Evolutionary conservation across 2,329 filamentous ascomycete genomes (phyloP).

Genomic region (Paraconiothyrium sp.): DNA sequence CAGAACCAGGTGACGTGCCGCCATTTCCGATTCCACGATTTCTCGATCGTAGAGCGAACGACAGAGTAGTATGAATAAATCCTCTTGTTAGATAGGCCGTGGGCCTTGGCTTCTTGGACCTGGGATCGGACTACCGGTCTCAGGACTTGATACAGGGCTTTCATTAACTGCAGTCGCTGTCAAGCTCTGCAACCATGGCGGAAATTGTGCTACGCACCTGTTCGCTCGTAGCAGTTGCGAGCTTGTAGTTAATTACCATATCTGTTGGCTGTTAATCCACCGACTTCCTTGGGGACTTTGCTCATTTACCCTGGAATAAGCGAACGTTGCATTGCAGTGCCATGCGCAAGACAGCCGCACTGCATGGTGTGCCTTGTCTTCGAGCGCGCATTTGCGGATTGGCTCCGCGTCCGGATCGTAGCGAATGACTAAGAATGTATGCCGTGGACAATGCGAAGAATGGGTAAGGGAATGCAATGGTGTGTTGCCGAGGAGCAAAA

Average conservation of each 20-base stretch:
- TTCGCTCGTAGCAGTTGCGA: neutral
- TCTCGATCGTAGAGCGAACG: neutral
- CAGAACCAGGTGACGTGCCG: neutral
- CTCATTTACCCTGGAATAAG: slow-evolving; percentile 4
- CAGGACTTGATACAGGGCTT: neutral
- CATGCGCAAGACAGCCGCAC: neutral
- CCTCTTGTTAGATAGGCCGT: slow-evolving; percentile 1
- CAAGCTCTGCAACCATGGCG: too few relatives aligned
- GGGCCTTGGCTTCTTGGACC: neutral
- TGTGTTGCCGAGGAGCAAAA: neutral
- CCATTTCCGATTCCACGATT: slow-evolving; percentile 3
- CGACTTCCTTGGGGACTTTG: neutral
- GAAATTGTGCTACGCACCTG: neutral
- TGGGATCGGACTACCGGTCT: neutral
- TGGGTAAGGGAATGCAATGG: neutral
- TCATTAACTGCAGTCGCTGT: neutral
- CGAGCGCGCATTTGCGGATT: neutral
- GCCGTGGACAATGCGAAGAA: neutral
- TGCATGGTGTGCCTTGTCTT: slow-evolving; percentile 3
- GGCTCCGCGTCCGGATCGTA: neutral
- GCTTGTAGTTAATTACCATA: slow-evolving; percentile 1
- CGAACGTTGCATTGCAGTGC: slow-evolving; percentile 11
- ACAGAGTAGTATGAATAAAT: neutral
- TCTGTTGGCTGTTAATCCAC: neutral
- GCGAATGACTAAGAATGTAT: slow-evolving; percentile 4